Percentiles rank a stretch among this genome's conserved stretches.
Evolutionary conservation across 2,329 filamentous ascomycete species (phyloP).

Genomic region (Aspergillus viridinutans): DNA sequence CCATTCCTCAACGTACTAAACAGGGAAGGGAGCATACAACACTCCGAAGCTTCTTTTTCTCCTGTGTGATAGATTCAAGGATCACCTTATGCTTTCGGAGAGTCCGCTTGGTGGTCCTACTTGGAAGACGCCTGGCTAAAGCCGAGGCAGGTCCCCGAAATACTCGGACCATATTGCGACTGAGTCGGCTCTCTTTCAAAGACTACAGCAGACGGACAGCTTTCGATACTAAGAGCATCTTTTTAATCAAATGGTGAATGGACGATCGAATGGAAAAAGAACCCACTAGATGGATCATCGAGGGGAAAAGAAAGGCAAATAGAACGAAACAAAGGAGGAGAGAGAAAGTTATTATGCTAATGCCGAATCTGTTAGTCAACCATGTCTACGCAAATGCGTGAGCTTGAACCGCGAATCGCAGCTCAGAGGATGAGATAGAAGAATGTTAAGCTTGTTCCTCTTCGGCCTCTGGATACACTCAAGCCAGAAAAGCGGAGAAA

Average conservation of each 20-base stretch:
- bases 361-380: slow-evolving; percentile 11
- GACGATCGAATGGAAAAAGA: background rate
- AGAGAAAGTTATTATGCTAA: slow-evolving; percentile 2
- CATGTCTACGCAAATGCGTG: slow-evolving; percentile 15
- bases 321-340: background rate
- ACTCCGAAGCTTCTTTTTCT: slow-evolving; percentile 57
- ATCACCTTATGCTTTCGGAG: slow-evolving; percentile 53
- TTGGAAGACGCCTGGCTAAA: slow-evolving; percentile 30
- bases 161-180: slow-evolving; percentile 34
- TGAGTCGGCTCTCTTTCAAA: slow-evolving; percentile 17
- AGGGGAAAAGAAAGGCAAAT: background rate
- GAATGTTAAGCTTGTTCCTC: background rate
- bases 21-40: slow-evolving; percentile 38
- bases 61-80: slow-evolving; percentile 54
- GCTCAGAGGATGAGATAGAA: background rate
- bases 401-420: slow-evolving; percentile 2
- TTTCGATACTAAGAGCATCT: slow-evolving; percentile 18
- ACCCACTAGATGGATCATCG: background rate
- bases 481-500: background rate
- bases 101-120: slow-evolving; percentile 29
- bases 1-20: slow-evolving; percentile 3
- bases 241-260: slow-evolving; percentile 8
- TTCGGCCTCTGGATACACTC: background rate
- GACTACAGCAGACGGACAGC: slow-evolving; percentile 11
- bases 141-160: slow-evolving; percentile 31